Conservation (phyloP, 352 stramenopile genomes). For the Phytopythium delawarense region DNA sequence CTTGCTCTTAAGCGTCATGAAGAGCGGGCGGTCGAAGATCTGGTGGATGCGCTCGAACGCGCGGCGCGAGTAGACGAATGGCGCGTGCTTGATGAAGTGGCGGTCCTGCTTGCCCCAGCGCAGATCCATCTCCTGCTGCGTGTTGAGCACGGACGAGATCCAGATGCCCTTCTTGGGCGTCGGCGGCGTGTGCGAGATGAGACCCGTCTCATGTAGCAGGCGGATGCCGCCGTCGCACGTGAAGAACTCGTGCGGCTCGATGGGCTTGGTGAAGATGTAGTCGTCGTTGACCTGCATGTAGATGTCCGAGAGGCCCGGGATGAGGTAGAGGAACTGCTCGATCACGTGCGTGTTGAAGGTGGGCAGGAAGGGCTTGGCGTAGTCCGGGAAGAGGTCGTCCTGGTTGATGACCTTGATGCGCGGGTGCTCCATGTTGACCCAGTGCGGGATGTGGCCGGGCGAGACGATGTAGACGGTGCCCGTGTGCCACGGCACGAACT, state of each 20-base stretch:
- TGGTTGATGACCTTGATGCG: constrained; percentile 87
- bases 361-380: constrained; percentile 74
- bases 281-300: constrained; percentile 90
- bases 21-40: constrained; percentile 81
- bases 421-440: constrained; percentile 77
- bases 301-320: constrained; percentile 81
- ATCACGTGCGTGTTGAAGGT: constrained; percentile 89
- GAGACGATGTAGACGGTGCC: constrained; percentile 85
- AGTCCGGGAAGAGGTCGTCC: constrained; percentile 80
- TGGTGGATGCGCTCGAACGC: constrained; percentile 85
- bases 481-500: constrained; percentile 81
- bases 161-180: constrained; percentile 83
- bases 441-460: constrained; percentile 77
- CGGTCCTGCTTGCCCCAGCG: constrained; percentile 73
- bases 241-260: constrained; percentile 81
- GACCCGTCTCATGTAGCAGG: constrained; percentile 63
- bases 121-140: constrained; percentile 86
- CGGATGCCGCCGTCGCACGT: constrained; percentile 84
- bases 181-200: constrained; percentile 75
- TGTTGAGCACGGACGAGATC: constrained; percentile 86
- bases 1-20: constrained; percentile 82
- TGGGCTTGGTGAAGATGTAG: constrained; percentile 84
- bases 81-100: constrained; percentile 88
- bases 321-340: constrained; percentile 85
- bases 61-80: constrained; percentile 82